Percentiles rank a stretch among this genome's conserved stretches.
phyloP scores from a whole-genome alignment of 192 early-diverging fungal genomes.

The Pilobolus umbonatus region DNA sequence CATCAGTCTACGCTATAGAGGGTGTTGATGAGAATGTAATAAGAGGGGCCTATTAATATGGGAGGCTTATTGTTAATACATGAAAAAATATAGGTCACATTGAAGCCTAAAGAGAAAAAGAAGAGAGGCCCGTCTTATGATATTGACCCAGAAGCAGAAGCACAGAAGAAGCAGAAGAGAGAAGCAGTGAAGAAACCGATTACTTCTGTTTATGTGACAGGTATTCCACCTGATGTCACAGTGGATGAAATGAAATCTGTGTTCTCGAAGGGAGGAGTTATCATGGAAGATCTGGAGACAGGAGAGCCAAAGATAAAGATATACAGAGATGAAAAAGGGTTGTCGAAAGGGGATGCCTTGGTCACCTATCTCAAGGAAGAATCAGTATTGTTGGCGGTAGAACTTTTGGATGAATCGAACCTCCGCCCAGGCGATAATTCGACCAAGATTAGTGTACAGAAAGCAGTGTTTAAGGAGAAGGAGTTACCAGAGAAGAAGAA shows the following conservation, averaged over 20 bases:
- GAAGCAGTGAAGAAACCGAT: constrained; percentile 52
- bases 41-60: not conserved
- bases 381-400: constrained; percentile 78
- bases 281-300: constrained; percentile 66
- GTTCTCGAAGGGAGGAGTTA: constrained; percentile 76
- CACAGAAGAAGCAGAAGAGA: constrained; percentile 47
- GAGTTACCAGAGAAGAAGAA: constrained; percentile 28
- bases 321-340: constrained; percentile 67
- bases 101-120: constrained; percentile 31
- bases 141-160: constrained; percentile 5
- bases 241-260: constrained; percentile 69
- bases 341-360: constrained; percentile 86
- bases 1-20: constrained; percentile 58
- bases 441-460: constrained; percentile 66
- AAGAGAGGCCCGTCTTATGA: constrained; percentile 49
- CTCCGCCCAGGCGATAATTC: constrained; percentile 61
- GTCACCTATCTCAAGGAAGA: constrained; percentile 90
- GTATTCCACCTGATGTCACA: constrained; percentile 76
- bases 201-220: constrained; percentile 83
- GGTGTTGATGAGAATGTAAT: constrained; percentile 54
- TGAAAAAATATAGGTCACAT: not conserved
- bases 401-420: constrained; percentile 83
- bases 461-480: constrained; percentile 83
- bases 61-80: too few relatives aligned
- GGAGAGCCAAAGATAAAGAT: constrained; percentile 84